Conservation (phyloP, 164 flowering plant genomes). For the Malania oleifera region DNA sequence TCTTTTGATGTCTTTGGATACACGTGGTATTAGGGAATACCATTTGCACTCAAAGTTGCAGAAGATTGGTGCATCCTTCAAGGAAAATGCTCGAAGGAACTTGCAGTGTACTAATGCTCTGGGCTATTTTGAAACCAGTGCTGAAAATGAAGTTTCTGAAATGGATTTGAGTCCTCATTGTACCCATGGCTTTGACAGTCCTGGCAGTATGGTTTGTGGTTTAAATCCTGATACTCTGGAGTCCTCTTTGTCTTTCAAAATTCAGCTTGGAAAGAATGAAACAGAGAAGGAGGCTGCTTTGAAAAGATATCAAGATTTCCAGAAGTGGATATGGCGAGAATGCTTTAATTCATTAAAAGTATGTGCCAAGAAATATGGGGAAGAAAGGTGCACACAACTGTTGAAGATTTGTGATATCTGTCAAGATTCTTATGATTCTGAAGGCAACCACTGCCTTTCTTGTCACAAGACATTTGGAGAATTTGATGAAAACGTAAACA, state of each 20-base stretch:
- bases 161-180: not conserved
- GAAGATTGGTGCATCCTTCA: not conserved
- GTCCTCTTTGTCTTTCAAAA: not conserved
- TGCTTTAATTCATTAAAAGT: not conserved
- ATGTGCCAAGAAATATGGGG: not conserved
- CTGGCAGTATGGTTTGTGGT: not conserved
- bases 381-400: not conserved
- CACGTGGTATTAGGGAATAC: slow-evolving; percentile 4
- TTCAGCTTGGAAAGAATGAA: slow-evolving; percentile 2
- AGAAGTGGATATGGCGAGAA: not conserved
- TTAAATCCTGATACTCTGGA: not conserved
- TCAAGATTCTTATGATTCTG: not conserved
- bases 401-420: not conserved
- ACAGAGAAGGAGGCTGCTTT: not conserved
- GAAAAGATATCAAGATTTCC: slow-evolving; percentile 3
- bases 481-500: not conserved
- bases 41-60: not conserved
- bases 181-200: not conserved
- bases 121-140: not conserved
- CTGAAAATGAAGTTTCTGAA: not conserved
- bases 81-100: not conserved
- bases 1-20: not conserved
- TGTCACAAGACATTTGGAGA: not conserved
- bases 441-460: not conserved
- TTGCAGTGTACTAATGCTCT: not conserved